Percentiles rank a stretch among this genome's conserved stretches.
phyloP scores from a whole-genome alignment of 139 green algal species.

The Tetradesmus lagerheimii region DNA sequence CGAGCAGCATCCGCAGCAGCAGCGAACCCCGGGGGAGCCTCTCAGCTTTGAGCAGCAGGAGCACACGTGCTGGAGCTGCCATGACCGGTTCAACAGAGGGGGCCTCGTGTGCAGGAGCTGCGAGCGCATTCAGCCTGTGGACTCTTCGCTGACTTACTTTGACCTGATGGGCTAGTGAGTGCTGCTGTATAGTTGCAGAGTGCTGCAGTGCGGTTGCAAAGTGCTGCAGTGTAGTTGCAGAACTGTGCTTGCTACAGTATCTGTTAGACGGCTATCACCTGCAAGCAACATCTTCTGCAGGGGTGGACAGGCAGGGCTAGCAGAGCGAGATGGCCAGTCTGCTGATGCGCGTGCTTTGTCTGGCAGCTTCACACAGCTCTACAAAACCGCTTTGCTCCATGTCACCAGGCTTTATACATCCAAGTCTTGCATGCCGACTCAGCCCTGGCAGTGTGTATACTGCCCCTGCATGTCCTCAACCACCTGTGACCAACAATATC shows the following conservation, averaged over 20 bases:
- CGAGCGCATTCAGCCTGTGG: conserved; percentile 64
- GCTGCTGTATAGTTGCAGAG: not conserved
- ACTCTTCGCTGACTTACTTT: conserved; percentile 63
- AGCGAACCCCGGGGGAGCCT: not conserved
- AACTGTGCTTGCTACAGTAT: no score
- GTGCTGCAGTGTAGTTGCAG: not conserved
- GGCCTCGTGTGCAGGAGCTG: conserved; percentile 61
- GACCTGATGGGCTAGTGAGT: conserved; percentile 64
- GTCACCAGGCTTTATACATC: no score
- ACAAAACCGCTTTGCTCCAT: no score
- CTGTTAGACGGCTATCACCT: not conserved
- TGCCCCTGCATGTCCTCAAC: not conserved
- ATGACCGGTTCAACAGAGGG: conserved; percentile 54
- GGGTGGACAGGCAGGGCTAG: not conserved
- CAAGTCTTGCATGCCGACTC: no score
- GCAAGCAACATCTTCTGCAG: not conserved
- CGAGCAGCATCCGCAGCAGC: not conserved
- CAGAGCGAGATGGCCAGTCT: not conserved
- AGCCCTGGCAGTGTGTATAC: no score
- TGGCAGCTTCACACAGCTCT: no score
- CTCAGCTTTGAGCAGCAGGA: conserved; percentile 54
- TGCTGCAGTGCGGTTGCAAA: not conserved
- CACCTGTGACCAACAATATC: not conserved
- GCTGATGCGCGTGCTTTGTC: not conserved
- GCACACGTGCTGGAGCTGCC: conserved; percentile 58